Base-by-base conservation (phyloP, 495 filamentous ascomycete genomes). In the Penicillium maclennaniae region DNA sequence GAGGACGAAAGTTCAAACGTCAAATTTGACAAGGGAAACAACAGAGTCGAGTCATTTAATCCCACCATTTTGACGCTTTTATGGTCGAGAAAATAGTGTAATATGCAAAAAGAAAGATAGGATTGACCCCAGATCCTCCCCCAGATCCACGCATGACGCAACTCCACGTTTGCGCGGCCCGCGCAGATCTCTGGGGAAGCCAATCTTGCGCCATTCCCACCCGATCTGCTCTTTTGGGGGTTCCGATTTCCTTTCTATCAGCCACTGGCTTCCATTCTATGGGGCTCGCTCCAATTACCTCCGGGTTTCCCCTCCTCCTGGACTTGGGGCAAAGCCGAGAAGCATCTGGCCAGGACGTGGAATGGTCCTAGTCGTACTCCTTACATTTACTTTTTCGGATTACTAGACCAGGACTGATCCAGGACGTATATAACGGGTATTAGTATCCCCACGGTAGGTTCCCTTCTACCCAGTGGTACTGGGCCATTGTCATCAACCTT, bases 71-170 rank as follows among this genome's bases (percentile, higher is more conserved):
- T 23, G 5, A 23, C 5, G 23, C 23, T 23, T 23, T 23, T 5
- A 23, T 23, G 5, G 23, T 2, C 23, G 23, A 23, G 23, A 23
- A 23, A 23, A 23, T 5, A 2, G 23, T n/a, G 23, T 23, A 23
- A 23, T 2, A 23, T 23, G 5, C 23, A 23, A 23, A 23, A 23
- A 7, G 7, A 31, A 12, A 31, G 27, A 31, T 31, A 15, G 44
- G 25, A 41, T 70, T 75, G 70, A 85, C 79, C 78, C 49, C 77
- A 75, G 57, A 87, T 78, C 46, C 68, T 71, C 37, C 37, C 37
- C 37, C 37, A 39, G 37, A 39, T n/a, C 16, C 16, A 19, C 16
- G 14, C 16, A 39, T 39, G 27, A 31, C 10, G 27, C 27, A 31
- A 31, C 2, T 7, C 27, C 27, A 31, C 27, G 27, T 31, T 31